Conservation (phyloP, 306 rosid species). For the Quercus gilva region DNA sequence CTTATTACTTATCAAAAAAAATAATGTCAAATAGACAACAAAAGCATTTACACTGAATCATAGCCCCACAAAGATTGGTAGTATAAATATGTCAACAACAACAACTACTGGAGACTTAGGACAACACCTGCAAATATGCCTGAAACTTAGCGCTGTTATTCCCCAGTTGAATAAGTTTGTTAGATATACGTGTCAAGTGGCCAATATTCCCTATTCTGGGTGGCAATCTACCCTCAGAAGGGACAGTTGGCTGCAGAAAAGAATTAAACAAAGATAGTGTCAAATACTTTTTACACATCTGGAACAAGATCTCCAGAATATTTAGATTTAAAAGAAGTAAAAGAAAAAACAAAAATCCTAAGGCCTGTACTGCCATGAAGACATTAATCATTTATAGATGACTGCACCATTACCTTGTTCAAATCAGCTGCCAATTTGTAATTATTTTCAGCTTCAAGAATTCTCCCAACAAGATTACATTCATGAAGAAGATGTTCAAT, state of each 20-base stretch:
- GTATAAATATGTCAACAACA: not conserved
- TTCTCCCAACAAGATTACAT: slow-evolving; percentile 78
- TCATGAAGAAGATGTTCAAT: slow-evolving; percentile 68
- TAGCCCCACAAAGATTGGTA: slow-evolving; percentile 8
- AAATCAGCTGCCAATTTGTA: slow-evolving; percentile 50
- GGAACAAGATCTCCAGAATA: slow-evolving; percentile 3
- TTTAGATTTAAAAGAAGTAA: not conserved
- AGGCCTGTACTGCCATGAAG: not conserved
- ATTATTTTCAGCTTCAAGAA: slow-evolving; percentile 73
- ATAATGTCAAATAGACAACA: too few species aligned
- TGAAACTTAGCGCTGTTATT: slow-evolving; percentile 63
- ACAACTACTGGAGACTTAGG: slow-evolving; percentile 1
- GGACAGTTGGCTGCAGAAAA: slow-evolving; percentile 72
- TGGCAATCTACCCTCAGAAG: slow-evolving; percentile 64
- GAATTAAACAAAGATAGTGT: slow-evolving; percentile 21
- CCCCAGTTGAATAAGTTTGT: slow-evolving; percentile 79
- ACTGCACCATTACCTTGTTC: slow-evolving; percentile 51
- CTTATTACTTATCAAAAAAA: too few species aligned
- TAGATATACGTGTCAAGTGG: slow-evolving; percentile 87
- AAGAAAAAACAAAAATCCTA: not conserved
- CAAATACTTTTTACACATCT: not conserved
- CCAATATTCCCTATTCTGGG: slow-evolving; percentile 93
- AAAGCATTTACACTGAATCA: not conserved
- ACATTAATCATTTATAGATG: not conserved
- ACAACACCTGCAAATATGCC: slow-evolving; percentile 66